phyloP scores from a whole-genome alignment of 202 grass and related monocot genomes.

The Cymbopogon flexuosus region DNA sequence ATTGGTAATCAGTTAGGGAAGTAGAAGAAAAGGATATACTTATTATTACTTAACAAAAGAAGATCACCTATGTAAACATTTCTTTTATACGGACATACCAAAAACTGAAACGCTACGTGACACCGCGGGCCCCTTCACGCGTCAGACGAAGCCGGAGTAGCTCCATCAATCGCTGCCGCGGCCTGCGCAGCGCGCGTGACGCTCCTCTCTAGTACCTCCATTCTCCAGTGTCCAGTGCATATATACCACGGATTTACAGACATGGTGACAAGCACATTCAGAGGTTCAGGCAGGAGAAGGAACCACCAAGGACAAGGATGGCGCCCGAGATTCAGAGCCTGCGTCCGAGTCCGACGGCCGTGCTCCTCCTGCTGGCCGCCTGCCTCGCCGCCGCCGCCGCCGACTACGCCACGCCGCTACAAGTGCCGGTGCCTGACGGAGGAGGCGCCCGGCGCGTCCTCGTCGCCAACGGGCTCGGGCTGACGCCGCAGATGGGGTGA shows the following conservation, averaged over 20 bases:
- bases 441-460: neutral
- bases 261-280: neutral
- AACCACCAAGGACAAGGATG: neutral
- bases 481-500: constrained; percentile 78
- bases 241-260: too few relatives aligned
- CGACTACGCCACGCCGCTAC: too few relatives aligned
- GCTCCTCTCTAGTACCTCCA: too few relatives aligned
- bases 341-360: neutral
- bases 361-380: neutral
- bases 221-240: too few relatives aligned
- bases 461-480: constrained; percentile 50
- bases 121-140: neutral
- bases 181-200: neutral
- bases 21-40: too few relatives aligned
- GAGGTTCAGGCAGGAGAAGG: neutral
- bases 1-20: too few relatives aligned
- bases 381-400: neutral
- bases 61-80: too few relatives aligned
- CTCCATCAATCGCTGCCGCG: neutral
- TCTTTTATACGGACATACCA: too few relatives aligned
- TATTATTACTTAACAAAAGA: too few relatives aligned
- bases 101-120: too few relatives aligned
- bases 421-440: neutral
- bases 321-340: neutral
- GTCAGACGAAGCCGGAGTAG: neutral